Percentiles rank a stretch among this genome's conserved stretches.
Conservation (phyloP, 2,329 filamentous ascomycete genomes). For the Leptographium lundbergii region DNA sequence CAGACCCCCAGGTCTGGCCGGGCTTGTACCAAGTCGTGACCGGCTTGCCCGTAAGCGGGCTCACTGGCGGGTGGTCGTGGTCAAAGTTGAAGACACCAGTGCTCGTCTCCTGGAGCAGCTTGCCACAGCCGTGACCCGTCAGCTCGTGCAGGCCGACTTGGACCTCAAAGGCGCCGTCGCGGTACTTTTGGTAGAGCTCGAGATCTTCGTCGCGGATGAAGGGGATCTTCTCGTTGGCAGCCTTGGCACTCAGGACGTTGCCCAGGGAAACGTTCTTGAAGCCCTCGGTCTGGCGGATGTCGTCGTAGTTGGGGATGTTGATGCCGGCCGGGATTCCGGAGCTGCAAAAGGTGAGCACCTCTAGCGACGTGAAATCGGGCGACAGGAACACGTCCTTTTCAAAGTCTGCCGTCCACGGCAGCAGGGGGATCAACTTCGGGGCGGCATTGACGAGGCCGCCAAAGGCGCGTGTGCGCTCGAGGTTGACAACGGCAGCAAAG, state of each 20-base stretch:
- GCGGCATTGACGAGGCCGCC: constrained; percentile 72
- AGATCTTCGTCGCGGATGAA: constrained; percentile 76
- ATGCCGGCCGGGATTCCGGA: constrained; percentile 57
- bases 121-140: constrained; percentile 77
- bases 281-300: constrained; percentile 68
- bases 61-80: constrained; percentile 64
- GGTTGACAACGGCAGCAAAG: constrained; percentile 73
- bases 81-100: constrained; percentile 84
- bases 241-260: constrained; percentile 84
- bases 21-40: constrained; percentile 86
- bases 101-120: constrained; percentile 79
- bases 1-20: constrained; percentile 86
- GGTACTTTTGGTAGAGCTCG: constrained; percentile 66
- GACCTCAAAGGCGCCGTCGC: constrained; percentile 82
- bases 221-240: constrained; percentile 81
- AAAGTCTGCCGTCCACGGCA: constrained; percentile 81
- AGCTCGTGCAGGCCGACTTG: constrained; percentile 93
- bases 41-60: constrained; percentile 64
- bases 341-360: constrained; percentile 71
- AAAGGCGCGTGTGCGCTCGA: constrained; percentile 82
- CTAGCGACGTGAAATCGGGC: constrained; percentile 89
- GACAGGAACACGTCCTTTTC: constrained; percentile 95
- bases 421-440: constrained; percentile 69
- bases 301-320: constrained; percentile 60
- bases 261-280: constrained; percentile 93